Conservation (phyloP, 2,329 filamentous ascomycete genomes). For the Diplodia intermedia region DNA sequence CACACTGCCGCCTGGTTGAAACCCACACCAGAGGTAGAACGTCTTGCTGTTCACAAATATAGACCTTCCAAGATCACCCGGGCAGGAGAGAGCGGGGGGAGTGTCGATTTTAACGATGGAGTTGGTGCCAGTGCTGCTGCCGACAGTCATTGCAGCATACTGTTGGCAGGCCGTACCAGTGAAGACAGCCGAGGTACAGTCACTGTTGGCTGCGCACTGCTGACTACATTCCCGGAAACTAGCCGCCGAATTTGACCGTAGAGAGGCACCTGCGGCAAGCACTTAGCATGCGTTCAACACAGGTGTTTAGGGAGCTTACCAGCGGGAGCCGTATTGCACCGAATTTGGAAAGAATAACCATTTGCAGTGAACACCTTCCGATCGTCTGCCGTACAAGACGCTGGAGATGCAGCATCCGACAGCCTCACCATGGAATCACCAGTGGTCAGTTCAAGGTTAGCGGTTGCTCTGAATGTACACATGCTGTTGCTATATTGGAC, state of each 20-base stretch:
- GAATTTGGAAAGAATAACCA: constrained; percentile 1
- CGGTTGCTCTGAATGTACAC: not conserved
- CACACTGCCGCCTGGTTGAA: not conserved
- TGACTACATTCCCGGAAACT: not conserved
- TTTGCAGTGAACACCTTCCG: not conserved
- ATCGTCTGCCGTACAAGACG: not conserved
- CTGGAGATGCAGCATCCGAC: not conserved
- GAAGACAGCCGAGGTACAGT: not conserved
- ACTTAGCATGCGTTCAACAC: not conserved
- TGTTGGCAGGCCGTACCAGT: not conserved
- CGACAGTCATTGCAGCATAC: not conserved
- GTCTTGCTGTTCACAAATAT: not conserved
- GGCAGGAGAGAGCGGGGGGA: not conserved
- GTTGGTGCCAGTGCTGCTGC: not conserved
- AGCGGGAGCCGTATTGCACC: not conserved
- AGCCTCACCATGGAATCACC: not conserved
- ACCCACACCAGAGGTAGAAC: not conserved
- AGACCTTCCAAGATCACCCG: not conserved
- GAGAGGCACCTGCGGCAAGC: not conserved
- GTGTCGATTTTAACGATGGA: not conserved
- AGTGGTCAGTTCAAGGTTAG: not conserved
- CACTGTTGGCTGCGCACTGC: not conserved
- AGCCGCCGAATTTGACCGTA: not conserved
- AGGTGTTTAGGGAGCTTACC: not conserved
- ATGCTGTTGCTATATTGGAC: not conserved